Percentiles rank a stretch among this genome's conserved stretches.
phyloP scores from a whole-genome alignment of 1,284 basidiomycete genomes.

The Mycosarcoma maydis region DNA sequence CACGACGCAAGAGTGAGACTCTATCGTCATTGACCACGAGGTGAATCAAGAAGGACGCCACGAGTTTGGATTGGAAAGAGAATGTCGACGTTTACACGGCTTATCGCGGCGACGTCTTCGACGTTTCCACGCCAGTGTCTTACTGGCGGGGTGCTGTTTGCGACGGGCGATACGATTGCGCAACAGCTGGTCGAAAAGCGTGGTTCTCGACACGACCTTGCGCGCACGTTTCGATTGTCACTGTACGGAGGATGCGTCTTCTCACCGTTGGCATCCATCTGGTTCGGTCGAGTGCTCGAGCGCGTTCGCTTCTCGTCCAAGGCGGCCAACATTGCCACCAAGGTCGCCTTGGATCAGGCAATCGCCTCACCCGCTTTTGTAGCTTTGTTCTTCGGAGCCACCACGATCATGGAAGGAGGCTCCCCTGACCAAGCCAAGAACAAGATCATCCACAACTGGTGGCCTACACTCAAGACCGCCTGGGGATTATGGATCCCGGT shows the following conservation, averaged over 20 bases:
- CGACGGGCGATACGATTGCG: constrained; percentile 57
- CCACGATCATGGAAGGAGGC: constrained; percentile 48
- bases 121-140: constrained; percentile 57
- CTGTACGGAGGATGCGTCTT: constrained; percentile 60
- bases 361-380: constrained; percentile 50
- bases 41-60: no score
- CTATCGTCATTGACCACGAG: no score
- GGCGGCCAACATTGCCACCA: constrained; percentile 44
- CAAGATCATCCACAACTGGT: constrained; percentile 52
- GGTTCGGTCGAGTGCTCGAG: constrained; percentile 55
- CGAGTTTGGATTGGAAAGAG: background rate
- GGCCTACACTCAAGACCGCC: constrained; percentile 52
- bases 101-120: constrained; percentile 52
- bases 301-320: constrained; percentile 30
- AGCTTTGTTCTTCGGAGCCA: constrained; percentile 49
- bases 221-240: constrained; percentile 41
- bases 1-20: no score
- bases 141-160: constrained; percentile 53
- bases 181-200: constrained; percentile 56
- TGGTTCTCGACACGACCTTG: constrained; percentile 36
- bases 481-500: constrained; percentile 60
- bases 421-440: constrained; percentile 23
- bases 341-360: constrained; percentile 54
- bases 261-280: constrained; percentile 48
- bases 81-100: constrained; percentile 45